Base-by-base conservation (phyloP, 306 rosid species). In the Casuarina equisetifolia region DNA sequence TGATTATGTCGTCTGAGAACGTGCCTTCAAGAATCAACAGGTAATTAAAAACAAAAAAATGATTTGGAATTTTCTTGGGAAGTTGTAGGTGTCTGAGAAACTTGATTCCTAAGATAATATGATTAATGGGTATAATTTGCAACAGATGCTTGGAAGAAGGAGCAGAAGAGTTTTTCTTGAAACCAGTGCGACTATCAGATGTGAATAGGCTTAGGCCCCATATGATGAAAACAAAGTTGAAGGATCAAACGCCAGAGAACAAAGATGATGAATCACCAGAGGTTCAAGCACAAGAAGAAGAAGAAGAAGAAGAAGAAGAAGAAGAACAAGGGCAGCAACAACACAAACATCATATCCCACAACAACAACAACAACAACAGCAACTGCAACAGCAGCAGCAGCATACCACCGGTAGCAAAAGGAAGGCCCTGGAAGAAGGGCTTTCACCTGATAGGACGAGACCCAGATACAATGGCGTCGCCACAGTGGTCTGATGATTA, bases 1-100 rank as follows among this genome's bases (percentile, higher is more conserved):
- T 92, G 85, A 92, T 92, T 75, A 89, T 92, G 98, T 92, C 97
- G 78, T 94, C 97, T 57, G 98, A 94, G 81, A 90, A 94, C 87
- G 98, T 79, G 71, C 98, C 97, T 81, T 86, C 98, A 74, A 94
- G 98, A 79, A 94, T 92, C 72, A 88, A 32, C 79, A 91, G 97
- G 97, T 93, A 81, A 85, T 50, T 7, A 53, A 32, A 25, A 13
- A 45, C 54, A 72, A 48, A 16, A 2, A 6, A 42, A 76, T 67
- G 13, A 3, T 15, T 25, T 25, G 32, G 32, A 25, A 25, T 25
- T 43, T 73, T 38, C 17, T 6, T 35, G 32, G 6, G 57, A 15
- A 9, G 5, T 43, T 19, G 35, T 74, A 4, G 45, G 67, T 43
- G 40, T 57, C 35, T 76, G n/a, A 42, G 36, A 69, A 16, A 63